Conservation (phyloP, 345 rosid species). For the Garcia nutans region DNA sequence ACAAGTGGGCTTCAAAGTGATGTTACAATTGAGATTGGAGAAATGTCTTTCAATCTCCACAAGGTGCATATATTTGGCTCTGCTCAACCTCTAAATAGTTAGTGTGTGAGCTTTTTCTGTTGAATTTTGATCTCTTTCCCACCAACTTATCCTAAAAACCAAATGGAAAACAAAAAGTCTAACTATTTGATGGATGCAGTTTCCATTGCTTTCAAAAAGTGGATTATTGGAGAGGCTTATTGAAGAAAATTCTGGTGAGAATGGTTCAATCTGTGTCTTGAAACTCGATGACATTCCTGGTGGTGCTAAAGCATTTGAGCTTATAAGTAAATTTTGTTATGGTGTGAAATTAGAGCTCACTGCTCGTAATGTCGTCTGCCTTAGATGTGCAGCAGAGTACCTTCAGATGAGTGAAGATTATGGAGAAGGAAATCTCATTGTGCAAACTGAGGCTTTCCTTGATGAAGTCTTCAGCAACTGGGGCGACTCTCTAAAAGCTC, state of each 20-base stretch:
- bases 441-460: conserved; percentile 62
- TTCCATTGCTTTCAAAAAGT: conserved; percentile 90
- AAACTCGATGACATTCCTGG: conserved; percentile 80
- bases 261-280: conserved; percentile 42
- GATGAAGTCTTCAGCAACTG: conserved; percentile 56
- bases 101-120: neutral
- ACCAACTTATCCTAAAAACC: neutral
- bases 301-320: conserved; percentile 65
- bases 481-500: conserved; percentile 68
- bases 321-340: conserved; percentile 80
- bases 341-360: conserved; percentile 70
- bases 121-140: neutral
- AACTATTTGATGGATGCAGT: conserved; percentile 41
- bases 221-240: conserved; percentile 57
- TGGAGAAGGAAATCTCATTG: conserved; percentile 69
- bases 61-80: conserved; percentile 43
- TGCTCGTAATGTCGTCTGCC: conserved; percentile 53
- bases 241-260: conserved; percentile 40
- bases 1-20: conserved; percentile 81
- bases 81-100: neutral
- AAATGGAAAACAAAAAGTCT: neutral
- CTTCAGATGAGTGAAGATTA: conserved; percentile 76
- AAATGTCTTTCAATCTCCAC: conserved; percentile 80
- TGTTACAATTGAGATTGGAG: conserved; percentile 64
- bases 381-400: conserved; percentile 87